Evolutionary conservation across 73 alveolate species (phyloP).

Genomic region (Stentor roeselii): DNA sequence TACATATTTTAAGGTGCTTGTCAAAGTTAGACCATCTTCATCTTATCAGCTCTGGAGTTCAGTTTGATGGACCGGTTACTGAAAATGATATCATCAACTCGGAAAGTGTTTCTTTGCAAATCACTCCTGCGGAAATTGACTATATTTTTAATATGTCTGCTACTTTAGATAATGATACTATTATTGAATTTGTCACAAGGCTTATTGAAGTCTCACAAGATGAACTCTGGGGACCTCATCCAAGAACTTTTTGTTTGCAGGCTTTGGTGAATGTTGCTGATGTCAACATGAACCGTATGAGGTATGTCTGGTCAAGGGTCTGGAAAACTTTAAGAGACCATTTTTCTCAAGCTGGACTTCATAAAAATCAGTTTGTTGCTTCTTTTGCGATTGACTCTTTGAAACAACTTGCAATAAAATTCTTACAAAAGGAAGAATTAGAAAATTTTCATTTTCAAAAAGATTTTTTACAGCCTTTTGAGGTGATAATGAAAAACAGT

Average conservation of each 20-base stretch:
- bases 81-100: conserved; percentile 29
- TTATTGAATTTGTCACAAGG: conserved; percentile 71
- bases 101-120: conserved; percentile 46
- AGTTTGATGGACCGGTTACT: background rate
- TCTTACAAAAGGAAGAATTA: conserved; percentile 61
- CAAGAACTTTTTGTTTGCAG: conserved; percentile 70
- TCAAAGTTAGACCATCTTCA: conserved; percentile 56
- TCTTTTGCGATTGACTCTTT: conserved; percentile 73
- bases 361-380: conserved; percentile 57
- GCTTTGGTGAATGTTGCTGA: conserved; percentile 89
- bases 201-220: conserved; percentile 72
- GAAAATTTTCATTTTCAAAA: conserved; percentile 69
- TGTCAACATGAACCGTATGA: conserved; percentile 71
- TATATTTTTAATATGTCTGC: conserved; percentile 66
- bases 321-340: conserved; percentile 86
- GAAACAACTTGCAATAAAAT: conserved; percentile 73
- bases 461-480: conserved; percentile 80
- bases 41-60: background rate
- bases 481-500: conserved; percentile 54
- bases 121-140: conserved; percentile 63
- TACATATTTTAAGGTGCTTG: conserved; percentile 54
- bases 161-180: conserved; percentile 65
- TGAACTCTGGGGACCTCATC: conserved; percentile 50
- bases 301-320: conserved; percentile 71
- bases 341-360: conserved; percentile 72